phyloP scores from a whole-genome alignment of 331 rosid species.

The Malus hybrid region DNA sequence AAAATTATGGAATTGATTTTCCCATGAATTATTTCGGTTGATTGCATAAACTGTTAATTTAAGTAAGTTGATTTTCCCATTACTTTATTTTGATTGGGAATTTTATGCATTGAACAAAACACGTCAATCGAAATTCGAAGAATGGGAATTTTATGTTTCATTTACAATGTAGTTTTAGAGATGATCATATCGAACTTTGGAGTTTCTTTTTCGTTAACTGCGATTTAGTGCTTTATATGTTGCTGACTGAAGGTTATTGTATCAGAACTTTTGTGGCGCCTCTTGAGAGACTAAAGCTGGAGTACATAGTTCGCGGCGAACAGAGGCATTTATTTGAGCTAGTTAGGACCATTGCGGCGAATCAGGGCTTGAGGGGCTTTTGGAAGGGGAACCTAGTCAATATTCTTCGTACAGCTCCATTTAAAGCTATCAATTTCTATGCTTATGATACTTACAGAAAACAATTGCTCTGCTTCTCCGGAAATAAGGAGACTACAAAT shows the following conservation, averaged over 20 bases:
- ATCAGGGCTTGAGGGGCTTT: constrained; percentile 92
- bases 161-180: neutral
- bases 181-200: neutral
- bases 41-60: neutral
- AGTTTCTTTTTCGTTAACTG: neutral
- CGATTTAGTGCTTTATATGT: neutral
- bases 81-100: neutral
- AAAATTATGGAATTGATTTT: neutral
- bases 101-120: neutral
- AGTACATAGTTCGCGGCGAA: constrained; percentile 85
- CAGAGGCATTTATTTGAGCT: constrained; percentile 57
- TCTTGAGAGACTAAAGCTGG: constrained; percentile 96
- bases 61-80: neutral
- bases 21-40: neutral
- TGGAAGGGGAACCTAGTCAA: constrained; percentile 93
- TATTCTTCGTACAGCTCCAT: constrained; percentile 91
- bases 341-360: constrained; percentile 50
- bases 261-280: constrained; percentile 93
- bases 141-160: neutral
- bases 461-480: constrained; percentile 61
- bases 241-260: constrained; percentile 1
- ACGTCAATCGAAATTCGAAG: neutral
- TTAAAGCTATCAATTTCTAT: constrained; percentile 84
- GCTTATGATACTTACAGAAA: constrained; percentile 94
- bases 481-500: constrained; percentile 68